Base-by-base conservation (phyloP, 139 green algal species). In the Desmodesmus armatus region DNA sequence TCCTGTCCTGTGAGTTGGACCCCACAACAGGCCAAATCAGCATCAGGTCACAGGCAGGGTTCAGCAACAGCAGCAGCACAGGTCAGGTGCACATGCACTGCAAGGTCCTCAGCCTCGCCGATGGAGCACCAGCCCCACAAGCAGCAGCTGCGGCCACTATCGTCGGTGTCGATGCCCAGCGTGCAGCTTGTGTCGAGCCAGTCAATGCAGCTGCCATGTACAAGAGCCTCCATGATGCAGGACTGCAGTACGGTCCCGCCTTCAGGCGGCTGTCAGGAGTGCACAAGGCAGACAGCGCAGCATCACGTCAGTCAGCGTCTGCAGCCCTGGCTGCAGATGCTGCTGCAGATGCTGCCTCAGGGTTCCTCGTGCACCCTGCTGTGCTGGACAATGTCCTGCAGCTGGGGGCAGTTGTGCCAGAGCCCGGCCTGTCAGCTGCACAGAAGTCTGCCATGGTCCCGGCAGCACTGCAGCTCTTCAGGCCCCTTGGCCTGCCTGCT, bases 201-300 rank as follows among this genome's bases (percentile, higher is more conserved):
- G 21, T 86, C 7, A 81, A 74, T 43, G 40, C 69, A 2, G 44
- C 86, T 0, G 80, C 33, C 0, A 13, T 93, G 17, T 96, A 96
- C 82, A 11, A 51, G 35, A 65, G 58, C 53, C 71, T 97, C 60
- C 15, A 35, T 0, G 82, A 77, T 25, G 89, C 91, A 63, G 94
- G 91, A 6, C 81, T 97, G 79, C 84, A 95, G 74, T 97, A 97
- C 78, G 94, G 94, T 55, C 75, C 90, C 29, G 71, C 73, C 21
- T 96, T 96, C 87, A 47, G 91, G 3, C 66, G 60, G 39, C 31
- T 94, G 65, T 40, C 47, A 15, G 62, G 69, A 3, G 53, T 90
- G 33, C 88, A 90, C 51, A 49, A 29, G 29, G 39, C 31, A 33
- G 47, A 0, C 43, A 81, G 17, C n/a, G n/a, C 43, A 62, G 62